Evolutionary conservation across 805 yeast species (phyloP), one percentile per base, ranked within the genome.

Genomic region (Starmerella ratchasimensis): DNA sequence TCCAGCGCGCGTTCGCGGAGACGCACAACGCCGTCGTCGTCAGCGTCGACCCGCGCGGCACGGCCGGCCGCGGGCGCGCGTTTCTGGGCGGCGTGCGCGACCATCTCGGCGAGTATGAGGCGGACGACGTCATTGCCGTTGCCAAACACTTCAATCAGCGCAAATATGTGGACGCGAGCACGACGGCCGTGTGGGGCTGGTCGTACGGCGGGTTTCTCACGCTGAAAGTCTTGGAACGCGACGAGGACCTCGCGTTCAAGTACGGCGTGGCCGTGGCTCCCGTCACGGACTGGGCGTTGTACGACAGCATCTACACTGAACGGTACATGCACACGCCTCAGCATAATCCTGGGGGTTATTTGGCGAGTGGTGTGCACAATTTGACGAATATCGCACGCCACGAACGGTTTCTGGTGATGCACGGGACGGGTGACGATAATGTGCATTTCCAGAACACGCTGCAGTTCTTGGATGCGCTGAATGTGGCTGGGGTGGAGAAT

Each of bases 191-290:
- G 38, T 90, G 96, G 88, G 98, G 98, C 7, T 90, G 98, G 98
- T 80, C 94, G 17, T 90, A 88, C 55, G 98, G 98, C 33, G 98
- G 97, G 0, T 90, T 73, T 55, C 69, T 83, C 67, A 84, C 98
- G 0, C 67, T 90, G 49, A 90, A 86, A 59, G 79, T 93, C 0
- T 62, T 90, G 33, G 97, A 90, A 58, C 65, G 67, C 17, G 97
- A 90, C 58, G 67, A 65, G 2, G 82, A 83, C 14, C 61, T 71
- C 26, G 71, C 74, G 13, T 86, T 90, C 67, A 72, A 72, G 41
- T 90, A 75, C 56, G 97, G 97, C 8, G 74, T 84, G 69, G 77
- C 97, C 0, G 97, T 90, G 18, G 98, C 98, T 0, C 98, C 98
- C 1, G 98, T 90, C 2, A 90, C 97, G 0, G 80, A 84, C 56